Evolutionary conservation across 1,284 basidiomycete genomes (phyloP), one percentile per base, ranked within the genome.

Genomic region (Heliocybe sulcata): DNA sequence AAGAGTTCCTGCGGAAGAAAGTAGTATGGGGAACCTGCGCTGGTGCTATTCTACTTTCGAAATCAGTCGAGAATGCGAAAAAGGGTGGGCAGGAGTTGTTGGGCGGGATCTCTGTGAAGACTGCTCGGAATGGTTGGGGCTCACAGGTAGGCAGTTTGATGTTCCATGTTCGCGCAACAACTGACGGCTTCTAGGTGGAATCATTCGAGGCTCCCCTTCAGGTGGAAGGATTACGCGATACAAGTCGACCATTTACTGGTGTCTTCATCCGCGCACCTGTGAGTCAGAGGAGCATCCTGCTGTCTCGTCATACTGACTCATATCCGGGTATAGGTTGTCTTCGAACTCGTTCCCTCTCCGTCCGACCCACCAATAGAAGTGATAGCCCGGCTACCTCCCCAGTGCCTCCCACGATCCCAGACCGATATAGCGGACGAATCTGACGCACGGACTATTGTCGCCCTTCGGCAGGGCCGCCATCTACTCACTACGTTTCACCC

Each of bases 11-110:
- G 54, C 76, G 72, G 64, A 76, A 67, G 0, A 91, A 87, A 63
- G 86, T 92, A 0, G 83, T 95, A 0, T 99, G 94, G 92, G 96
- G 96, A 2, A 98, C 95, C 0, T 99, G 96, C 69, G 96, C 96
- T 0, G 96, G 96, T 19, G 95, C 96, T 61, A 98, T 99, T 60
- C 76, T 98, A 51, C 81, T 98, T 45, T 82, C 92, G 2, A 77
- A 85, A 59, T 70, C 76, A 8, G 79, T 92, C 14, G 83, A 86
- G 58, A 88, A 90, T 51, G 81, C 85, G 11, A 96, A 95, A 75
- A 88, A 85, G 64, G 92, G 90, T 38, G 92, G 92, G 1, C 93
- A 94, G 69, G 90, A 94, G 61, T 75, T 95, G 12, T 75, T 98
- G 19, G 87, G 87, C 26, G 94, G 90, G 16, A 81, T 98, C 57